phyloP scores from a whole-genome alignment of 2,329 filamentous ascomycete genomes.

The Ascochyta rabiei region DNA sequence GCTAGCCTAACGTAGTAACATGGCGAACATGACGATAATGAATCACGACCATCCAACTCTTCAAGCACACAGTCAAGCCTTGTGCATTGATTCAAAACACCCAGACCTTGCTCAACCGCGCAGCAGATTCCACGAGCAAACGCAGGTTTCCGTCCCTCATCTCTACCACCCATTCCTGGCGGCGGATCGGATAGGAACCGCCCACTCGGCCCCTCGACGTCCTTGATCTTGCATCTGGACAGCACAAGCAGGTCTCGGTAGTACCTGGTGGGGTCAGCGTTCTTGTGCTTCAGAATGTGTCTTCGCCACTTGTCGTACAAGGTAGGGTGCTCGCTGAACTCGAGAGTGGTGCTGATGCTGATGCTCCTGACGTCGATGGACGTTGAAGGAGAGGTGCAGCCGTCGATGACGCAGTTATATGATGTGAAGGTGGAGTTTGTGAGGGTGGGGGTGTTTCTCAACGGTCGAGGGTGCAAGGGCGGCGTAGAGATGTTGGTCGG shows the following conservation, averaged over 20 bases:
- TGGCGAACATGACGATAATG: constrained; percentile 12
- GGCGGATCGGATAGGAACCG: constrained; percentile 11
- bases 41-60: not conserved
- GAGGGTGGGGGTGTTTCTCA: not conserved
- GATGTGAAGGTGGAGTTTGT: not conserved
- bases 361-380: too few relatives aligned
- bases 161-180: not conserved
- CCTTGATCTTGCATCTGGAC: constrained; percentile 19
- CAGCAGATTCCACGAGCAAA: not conserved
- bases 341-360: not conserved
- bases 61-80: not conserved
- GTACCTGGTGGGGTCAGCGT: constrained; percentile 2
- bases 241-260: constrained; percentile 17
- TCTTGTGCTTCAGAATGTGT: not conserved
- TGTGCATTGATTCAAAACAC: not conserved
- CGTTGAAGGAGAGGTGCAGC: not conserved
- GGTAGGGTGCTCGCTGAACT: not conserved
- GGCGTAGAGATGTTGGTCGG: not conserved
- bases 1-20: constrained; percentile 3
- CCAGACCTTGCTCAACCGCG: not conserved
- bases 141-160: not conserved
- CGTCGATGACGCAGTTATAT: not conserved
- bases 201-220: constrained; percentile 12
- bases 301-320: constrained; percentile 11
- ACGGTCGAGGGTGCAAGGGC: too few relatives aligned